Conservation (phyloP, 2,329 filamentous ascomycete genomes). For the Venturia nashicola region DNA sequence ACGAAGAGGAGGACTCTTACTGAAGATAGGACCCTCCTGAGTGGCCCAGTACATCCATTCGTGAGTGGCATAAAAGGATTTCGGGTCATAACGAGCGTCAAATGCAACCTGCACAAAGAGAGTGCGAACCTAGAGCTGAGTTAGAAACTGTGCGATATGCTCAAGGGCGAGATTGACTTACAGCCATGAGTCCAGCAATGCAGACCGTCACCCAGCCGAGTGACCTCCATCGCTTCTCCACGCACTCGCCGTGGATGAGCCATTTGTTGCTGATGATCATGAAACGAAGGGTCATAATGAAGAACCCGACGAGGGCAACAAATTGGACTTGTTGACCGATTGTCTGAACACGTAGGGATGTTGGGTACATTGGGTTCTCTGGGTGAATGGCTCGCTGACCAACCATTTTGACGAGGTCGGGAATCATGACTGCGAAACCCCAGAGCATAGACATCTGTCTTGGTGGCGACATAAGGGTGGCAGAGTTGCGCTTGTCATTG, state of each 20-base stretch:
- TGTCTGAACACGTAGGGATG: not conserved
- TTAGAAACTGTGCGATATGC: not conserved
- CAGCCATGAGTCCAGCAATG: not conserved
- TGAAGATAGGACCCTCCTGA: not conserved
- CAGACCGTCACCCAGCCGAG: slow-evolving; percentile 1
- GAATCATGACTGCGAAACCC: slow-evolving; percentile 1
- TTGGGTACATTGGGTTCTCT: not conserved
- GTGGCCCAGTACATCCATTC: slow-evolving; percentile 9
- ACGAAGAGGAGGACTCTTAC: not conserved
- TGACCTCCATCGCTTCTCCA: slow-evolving; percentile 2
- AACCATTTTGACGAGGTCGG: slow-evolving; percentile 4
- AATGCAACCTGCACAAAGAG: slow-evolving; percentile 3
- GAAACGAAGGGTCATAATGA: slow-evolving; percentile 3
- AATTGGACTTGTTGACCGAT: slow-evolving; percentile 1
- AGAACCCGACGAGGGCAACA: not conserved
- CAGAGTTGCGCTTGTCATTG: slow-evolving; percentile 2
- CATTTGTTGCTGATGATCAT: slow-evolving; percentile 8
- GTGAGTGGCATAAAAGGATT: slow-evolving; percentile 2
- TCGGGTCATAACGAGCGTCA: slow-evolving; percentile 3
- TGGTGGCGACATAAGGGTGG: slow-evolving; percentile 2
- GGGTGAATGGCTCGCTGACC: slow-evolving; percentile 3
- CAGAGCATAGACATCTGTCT: slow-evolving; percentile 1
- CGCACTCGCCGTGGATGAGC: slow-evolving; percentile 1
- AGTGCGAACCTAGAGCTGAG: not conserved
- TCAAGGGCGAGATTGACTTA: not conserved